Conservation (phyloP, 1,139 yeast species). For the Debaryomyces sp. region DNA sequence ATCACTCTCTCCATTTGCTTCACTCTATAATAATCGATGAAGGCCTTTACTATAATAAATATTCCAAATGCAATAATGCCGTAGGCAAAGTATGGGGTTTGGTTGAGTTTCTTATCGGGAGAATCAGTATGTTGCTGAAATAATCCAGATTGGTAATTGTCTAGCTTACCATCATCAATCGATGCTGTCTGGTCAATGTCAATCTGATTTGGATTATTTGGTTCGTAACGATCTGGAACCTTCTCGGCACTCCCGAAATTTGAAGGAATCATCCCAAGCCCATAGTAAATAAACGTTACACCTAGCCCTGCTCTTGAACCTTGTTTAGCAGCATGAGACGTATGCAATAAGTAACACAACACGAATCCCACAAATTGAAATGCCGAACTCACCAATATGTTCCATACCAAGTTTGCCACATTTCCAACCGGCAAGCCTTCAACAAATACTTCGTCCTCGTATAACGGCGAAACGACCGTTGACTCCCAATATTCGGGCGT, state of each 20-base stretch:
- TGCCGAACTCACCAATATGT: conserved; percentile 80
- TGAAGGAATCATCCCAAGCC: conserved; percentile 71
- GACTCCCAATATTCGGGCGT: conserved; percentile 98
- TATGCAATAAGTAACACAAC: conserved; percentile 85
- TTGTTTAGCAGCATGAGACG: conserved; percentile 96
- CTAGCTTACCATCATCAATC: conserved; percentile 38
- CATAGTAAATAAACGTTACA: conserved; percentile 75
- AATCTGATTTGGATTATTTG: conserved; percentile 57
- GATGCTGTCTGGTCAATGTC: conserved; percentile 47
- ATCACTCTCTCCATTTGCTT: conserved; percentile 72
- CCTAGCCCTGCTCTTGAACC: conserved; percentile 96
- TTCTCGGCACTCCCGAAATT: conserved; percentile 47
- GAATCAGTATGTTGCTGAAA: conserved; percentile 21
- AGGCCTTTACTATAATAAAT: conserved; percentile 64
- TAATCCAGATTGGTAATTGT: conserved; percentile 47
- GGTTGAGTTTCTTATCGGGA: conserved; percentile 13
- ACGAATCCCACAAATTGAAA: conserved; percentile 95
- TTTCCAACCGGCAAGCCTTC: conserved; percentile 98
- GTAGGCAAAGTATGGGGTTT: conserved; percentile 54
- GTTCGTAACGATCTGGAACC: conserved; percentile 47
- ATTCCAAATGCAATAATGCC: conserved; percentile 69
- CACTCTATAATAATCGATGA: conserved; percentile 74
- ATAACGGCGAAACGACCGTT: conserved; percentile 80
- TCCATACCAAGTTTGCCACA: conserved; percentile 86
- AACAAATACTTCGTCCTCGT: conserved; percentile 85